These are phyloP conservation scores for Jamesozyma rosinii DNA, from an alignment of 805 yeast species.

Conservation along the genomic window DNA sequence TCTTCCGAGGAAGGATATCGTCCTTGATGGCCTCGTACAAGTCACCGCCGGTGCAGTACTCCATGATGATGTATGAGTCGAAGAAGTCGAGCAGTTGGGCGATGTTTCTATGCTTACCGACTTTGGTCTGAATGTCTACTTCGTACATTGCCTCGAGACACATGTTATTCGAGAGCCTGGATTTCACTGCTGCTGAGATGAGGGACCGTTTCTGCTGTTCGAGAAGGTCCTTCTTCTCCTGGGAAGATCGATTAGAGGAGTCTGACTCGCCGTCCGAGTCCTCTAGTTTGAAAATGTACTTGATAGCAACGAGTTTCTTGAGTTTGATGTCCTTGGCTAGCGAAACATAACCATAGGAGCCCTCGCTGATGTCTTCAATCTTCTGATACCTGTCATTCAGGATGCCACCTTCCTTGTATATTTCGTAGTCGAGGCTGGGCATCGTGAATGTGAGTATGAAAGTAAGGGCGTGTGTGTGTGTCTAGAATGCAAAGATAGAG, in stretches of 20 bases:
- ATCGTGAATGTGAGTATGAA: neutral
- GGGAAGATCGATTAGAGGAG: slow-evolving; percentile 10
- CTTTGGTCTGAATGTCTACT: slow-evolving; percentile 51
- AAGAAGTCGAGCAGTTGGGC: slow-evolving; percentile 53
- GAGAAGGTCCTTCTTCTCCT: slow-evolving; percentile 19
- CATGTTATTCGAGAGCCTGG: slow-evolving; percentile 33
- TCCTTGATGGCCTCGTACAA: slow-evolving; percentile 67
- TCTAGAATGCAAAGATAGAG: neutral
- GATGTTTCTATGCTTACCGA: slow-evolving; percentile 51
- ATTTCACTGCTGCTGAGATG: slow-evolving; percentile 29
- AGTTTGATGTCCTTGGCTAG: slow-evolving; percentile 61
- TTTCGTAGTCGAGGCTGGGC: slow-evolving; percentile 28
- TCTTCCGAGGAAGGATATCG: slow-evolving; percentile 46
- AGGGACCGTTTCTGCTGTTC: slow-evolving; percentile 26
- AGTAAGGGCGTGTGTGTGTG: slow-evolving; percentile 3
- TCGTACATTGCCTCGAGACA: slow-evolving; percentile 59
- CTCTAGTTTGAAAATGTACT: slow-evolving; percentile 62
- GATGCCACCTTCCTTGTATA: slow-evolving; percentile 40
- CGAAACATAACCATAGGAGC: slow-evolving; percentile 88
- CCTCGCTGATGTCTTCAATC: slow-evolving; percentile 73
- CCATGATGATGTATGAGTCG: slow-evolving; percentile 65
- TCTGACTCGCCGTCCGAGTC: slow-evolving; percentile 12
- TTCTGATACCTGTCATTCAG: slow-evolving; percentile 57
- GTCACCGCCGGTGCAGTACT: slow-evolving; percentile 83
- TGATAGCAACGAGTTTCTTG: slow-evolving; percentile 64